Conservation (phyloP, 2,329 filamentous ascomycete genomes). For the Botrytis aclada region DNA sequence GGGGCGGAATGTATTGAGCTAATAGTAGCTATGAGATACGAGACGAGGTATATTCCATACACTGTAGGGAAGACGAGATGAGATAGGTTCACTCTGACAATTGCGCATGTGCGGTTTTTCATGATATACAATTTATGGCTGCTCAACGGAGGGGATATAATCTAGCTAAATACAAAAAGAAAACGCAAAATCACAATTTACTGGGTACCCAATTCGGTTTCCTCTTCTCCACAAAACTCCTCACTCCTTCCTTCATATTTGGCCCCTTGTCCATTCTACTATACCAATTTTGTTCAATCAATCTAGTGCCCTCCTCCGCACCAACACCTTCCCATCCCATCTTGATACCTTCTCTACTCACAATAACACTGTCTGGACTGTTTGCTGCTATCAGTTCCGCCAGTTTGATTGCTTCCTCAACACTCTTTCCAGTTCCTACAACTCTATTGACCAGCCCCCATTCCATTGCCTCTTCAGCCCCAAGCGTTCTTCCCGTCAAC, state of each 20-base stretch:
- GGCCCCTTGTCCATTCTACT: conserved; percentile 59
- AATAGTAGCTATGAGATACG: not conserved
- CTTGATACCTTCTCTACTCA: conserved; percentile 68
- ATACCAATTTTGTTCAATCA: conserved; percentile 58
- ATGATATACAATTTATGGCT: not conserved
- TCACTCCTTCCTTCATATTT: conserved; percentile 72
- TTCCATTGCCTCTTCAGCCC: conserved; percentile 54
- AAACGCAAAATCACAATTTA: conserved; percentile 47
- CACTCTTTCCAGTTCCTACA: conserved; percentile 48
- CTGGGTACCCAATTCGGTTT: conserved; percentile 64
- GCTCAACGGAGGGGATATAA: conserved; percentile 3
- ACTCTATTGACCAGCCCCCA: conserved; percentile 73
- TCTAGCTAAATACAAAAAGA: conserved; percentile 10
- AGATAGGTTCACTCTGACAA: not conserved
- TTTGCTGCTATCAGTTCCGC: conserved; percentile 61
- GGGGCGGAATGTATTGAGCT: conserved; percentile 33
- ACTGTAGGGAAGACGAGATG: not conserved
- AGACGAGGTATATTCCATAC: not conserved
- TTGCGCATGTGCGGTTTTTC: not conserved
- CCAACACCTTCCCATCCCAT: conserved; percentile 69
- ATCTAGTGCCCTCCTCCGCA: conserved; percentile 56
- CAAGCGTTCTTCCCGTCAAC: conserved; percentile 58
- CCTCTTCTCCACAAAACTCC: conserved; percentile 74
- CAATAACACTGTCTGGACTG: conserved; percentile 73
- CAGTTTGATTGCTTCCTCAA: conserved; percentile 58